Evolutionary conservation across 78 protist species (phyloP), one percentile per base, ranked within the genome.

Genomic region (Guillardia theta): DNA sequence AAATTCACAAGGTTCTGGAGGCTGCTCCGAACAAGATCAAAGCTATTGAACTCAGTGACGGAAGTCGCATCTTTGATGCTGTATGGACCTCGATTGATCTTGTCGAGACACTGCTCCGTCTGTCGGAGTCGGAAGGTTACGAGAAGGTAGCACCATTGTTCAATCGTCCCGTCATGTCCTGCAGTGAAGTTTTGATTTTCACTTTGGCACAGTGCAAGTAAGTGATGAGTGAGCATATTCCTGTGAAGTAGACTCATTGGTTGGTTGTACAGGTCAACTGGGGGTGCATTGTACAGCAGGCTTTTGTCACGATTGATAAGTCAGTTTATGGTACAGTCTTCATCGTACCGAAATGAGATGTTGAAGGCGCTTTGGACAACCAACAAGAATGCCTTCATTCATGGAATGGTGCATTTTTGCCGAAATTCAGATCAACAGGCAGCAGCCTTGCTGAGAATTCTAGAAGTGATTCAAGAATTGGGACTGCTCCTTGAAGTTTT

Each of bases 81-180:
- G 70, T 1, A 30, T 95, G 96, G 96, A 8, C 22, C 33, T 93
- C 92, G 21, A 46, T 93, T 33, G 94, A 93, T 10, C 90, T 95
- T 18, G 36, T 94, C 33, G 80, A 62, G 37, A 22, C 90, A 27
- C 94, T 95, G 30, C 48, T 53, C 18, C 50, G 8, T 12, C 94
- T 95, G n/a, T 21, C 78, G 1, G 94, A 47, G 45, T 0, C 22
- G 21, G 92, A 76, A 19, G 36, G 62, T 15, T 8, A 27, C 12
- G 47, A 0, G 33, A 70, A 27, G 4, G 95, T 88, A 27, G 43
- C 30, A 33, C 33, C 41, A 30, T 33, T 95, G 41, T 93, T 95
- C 5, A 64, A 64, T 2, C 24, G 0, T 37, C 48, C 94, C 22
- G 30, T 58, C 45, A 10, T 0, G 70, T 22, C 1, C 19, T 36